phyloP scores from a whole-genome alignment of 1,284 basidiomycete species.

The Moniliella sp. region DNA sequence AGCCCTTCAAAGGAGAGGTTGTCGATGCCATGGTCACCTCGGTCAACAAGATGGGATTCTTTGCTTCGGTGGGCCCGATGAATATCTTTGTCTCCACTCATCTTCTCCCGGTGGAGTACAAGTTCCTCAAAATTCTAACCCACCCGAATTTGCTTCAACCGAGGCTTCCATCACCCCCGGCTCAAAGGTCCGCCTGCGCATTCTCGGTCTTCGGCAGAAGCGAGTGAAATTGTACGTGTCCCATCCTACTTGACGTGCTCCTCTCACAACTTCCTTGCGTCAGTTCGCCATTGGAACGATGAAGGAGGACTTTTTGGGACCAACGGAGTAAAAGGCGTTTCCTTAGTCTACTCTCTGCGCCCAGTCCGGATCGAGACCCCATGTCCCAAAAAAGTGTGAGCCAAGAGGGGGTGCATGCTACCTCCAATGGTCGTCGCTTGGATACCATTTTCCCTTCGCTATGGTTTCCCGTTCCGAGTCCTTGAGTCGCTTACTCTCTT shows the following conservation, averaged over 20 bases:
- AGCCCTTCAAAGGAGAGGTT: constrained; percentile 78
- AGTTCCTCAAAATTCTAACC: constrained; percentile 28
- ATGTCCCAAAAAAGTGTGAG: too few relatives aligned
- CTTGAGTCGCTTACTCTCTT: too few relatives aligned
- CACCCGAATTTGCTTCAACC: constrained; percentile 23
- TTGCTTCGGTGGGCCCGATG: constrained; percentile 72
- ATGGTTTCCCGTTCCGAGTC: too few relatives aligned
- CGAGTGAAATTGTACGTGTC: constrained; percentile 63
- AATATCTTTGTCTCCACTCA: constrained; percentile 52
- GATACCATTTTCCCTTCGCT: too few relatives aligned
- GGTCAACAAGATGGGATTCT: constrained; percentile 97
- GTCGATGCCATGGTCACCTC: constrained; percentile 87
- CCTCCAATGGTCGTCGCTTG: too few relatives aligned
- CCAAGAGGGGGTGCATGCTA: too few relatives aligned
- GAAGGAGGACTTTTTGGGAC: constrained; percentile 31
- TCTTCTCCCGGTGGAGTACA: constrained; percentile 46
- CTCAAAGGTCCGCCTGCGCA: constrained; percentile 72
- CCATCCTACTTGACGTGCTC: background rate
- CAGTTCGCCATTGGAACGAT: constrained; percentile 29
- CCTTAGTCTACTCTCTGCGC: too few relatives aligned
- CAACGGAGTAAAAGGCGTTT: too few relatives aligned
- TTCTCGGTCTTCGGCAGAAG: constrained; percentile 85
- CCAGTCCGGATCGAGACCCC: too few relatives aligned
- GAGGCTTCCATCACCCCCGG: constrained; percentile 36
- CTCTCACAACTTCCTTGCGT: too few relatives aligned